Evolutionary conservation across 495 filamentous ascomycete species (phyloP).

Genomic region (Cercophora scortea): DNA sequence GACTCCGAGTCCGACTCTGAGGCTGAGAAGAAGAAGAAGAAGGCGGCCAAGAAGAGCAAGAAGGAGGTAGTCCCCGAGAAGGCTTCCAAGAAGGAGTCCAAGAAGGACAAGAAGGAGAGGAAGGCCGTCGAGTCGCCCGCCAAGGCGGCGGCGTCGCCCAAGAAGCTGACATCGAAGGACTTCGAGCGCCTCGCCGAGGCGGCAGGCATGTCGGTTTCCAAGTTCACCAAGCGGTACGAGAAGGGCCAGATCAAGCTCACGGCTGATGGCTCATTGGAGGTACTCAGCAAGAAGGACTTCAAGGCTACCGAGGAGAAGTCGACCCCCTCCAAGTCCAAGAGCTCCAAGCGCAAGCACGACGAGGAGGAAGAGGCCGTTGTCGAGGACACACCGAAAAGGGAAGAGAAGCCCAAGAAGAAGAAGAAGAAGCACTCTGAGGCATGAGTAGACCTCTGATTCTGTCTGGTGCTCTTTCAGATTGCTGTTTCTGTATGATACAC

Average conservation of each 20-base stretch:
- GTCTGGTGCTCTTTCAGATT: slow-evolving; percentile 4
- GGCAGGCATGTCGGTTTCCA: slow-evolving; percentile 55
- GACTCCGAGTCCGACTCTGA: slow-evolving; percentile 36
- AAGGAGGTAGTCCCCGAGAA: slow-evolving; percentile 41
- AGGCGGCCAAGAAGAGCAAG: slow-evolving; percentile 10
- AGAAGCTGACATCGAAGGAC: slow-evolving; percentile 42
- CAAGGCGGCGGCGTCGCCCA: slow-evolving; percentile 6
- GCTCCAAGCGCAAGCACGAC: slow-evolving; percentile 36
- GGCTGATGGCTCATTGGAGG: slow-evolving; percentile 46
- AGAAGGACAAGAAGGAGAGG: slow-evolving; percentile 32
- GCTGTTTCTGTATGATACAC: slow-evolving; percentile 28
- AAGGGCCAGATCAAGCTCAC: slow-evolving; percentile 56
- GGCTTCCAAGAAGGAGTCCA: slow-evolving; percentile 14
- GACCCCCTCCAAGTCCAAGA: slow-evolving; percentile 24
- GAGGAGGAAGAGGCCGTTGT: slow-evolving; percentile 14
- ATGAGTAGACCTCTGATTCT: slow-evolving; percentile 10
- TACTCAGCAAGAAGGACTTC: slow-evolving; percentile 58
- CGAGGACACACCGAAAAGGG: slow-evolving; percentile 23
- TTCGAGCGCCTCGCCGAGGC: slow-evolving; percentile 48
- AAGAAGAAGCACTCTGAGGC: slow-evolving; percentile 41
- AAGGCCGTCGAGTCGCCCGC: background rate
- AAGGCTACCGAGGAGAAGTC: slow-evolving; percentile 52
- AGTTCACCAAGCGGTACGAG: slow-evolving; percentile 58
- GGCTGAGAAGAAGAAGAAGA: slow-evolving; percentile 23
- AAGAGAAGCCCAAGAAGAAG: slow-evolving; percentile 36